A percentile compares a stretch with the other conserved stretches of the same genome.
These are phyloP conservation scores for Suillus americanus DNA, from an alignment of 768 basidiomycete species.

Conservation along the genomic window DNA sequence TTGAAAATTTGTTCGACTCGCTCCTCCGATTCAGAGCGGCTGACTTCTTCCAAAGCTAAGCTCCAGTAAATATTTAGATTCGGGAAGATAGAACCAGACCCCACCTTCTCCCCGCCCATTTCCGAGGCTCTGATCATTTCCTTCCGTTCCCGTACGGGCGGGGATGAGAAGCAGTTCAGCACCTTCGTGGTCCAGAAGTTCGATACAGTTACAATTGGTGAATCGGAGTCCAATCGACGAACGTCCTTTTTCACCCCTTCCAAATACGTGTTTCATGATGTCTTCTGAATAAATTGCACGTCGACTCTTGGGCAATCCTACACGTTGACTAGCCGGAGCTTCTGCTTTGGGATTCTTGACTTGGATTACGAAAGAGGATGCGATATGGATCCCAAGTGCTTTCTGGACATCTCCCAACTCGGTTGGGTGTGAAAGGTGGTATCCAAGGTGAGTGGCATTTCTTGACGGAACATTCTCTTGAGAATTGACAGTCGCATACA, in stretches of 20 bases:
- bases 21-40: constrained; percentile 40
- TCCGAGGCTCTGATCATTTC: constrained; percentile 48
- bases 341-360: constrained; percentile 61
- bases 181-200: constrained; percentile 54
- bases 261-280: constrained; percentile 51
- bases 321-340: constrained; percentile 29
- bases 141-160: constrained; percentile 46
- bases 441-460: constrained; percentile 55
- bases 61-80: constrained; percentile 1
- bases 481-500: constrained; percentile 58
- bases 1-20: constrained; percentile 42
- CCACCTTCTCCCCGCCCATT: constrained; percentile 52
- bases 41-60: constrained; percentile 40
- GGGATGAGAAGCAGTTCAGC: constrained; percentile 57
- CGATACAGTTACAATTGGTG: constrained; percentile 47
- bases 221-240: constrained; percentile 52
- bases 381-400: constrained; percentile 50
- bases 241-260: constrained; percentile 41
- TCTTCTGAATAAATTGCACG: constrained; percentile 46
- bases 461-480: constrained; percentile 43
- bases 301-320: constrained; percentile 29
- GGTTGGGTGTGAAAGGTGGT: constrained; percentile 54
- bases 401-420: constrained; percentile 54
- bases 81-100: constrained; percentile 9
- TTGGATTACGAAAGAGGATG: constrained; percentile 57